Base-by-base conservation (phyloP, 441 rosid genomes). In the Populus hybrid region DNA sequence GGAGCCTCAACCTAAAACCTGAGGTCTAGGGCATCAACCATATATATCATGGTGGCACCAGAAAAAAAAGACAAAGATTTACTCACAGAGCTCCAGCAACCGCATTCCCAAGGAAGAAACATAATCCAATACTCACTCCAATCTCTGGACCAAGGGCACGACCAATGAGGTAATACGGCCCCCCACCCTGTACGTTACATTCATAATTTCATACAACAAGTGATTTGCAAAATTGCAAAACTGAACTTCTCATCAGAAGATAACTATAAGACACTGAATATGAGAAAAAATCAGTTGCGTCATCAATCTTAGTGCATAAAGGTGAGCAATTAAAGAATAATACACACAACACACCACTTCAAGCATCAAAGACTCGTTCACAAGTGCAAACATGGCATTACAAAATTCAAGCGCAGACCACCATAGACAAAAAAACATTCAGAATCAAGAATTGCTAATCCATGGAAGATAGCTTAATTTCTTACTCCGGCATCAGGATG, bases 71-170 rank as follows among this genome's bases (percentile, higher is more conserved):
- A 82, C 69, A 46, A 75, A 75, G 32, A 82, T 78, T 76, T 75
- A 92, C 99, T 97, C 84, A 97, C 99, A 97, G 91, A 77, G 99
- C 89, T 87, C 99, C 99, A 75, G 99, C 98, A 86, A 97, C 94
- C 12, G 99, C 99, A 89, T 93, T 97, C 63, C 99, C 99, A 74
- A 94, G 97, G 86, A 97, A 97, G 85, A 97, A 97, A 86, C 99
- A 97, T 75, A 97, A 88, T 81, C 99, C 99, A 86, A 97, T 97
- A 85, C 99, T 97, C 79, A 97, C 93, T 82, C 99, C 99, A 81
- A 97, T 98, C 90, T 97, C 99, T 28, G 99, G 99, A 81, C 99
- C 99, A 87, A 97, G 94, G 76, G 99, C 99, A 71, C 99, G 99
- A 72, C 99, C 99, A 84, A 97, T 97, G 83, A 97, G 97, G 85